These are phyloP conservation scores for Mucuna pruriens DNA, from an alignment of 306 rosid species.

Conservation along the genomic window DNA sequence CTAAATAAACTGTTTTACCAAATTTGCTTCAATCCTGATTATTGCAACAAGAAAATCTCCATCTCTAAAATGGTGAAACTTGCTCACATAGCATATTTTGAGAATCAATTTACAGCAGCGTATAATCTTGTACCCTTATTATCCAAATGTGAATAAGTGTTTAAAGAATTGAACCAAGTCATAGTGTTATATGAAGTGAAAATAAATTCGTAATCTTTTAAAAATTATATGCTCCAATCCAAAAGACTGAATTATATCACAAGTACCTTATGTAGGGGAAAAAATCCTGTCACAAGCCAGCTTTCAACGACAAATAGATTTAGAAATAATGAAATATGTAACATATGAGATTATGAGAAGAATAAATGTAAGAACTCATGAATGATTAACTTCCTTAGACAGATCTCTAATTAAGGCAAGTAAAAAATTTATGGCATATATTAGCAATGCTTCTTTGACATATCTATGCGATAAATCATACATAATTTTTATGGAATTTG, in stretches of 20 bases:
- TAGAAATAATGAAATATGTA: not conserved
- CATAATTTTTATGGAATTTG: not conserved
- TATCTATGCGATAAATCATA: not conserved
- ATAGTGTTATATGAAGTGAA: not conserved
- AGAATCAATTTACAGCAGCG: not conserved
- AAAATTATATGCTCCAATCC: not conserved
- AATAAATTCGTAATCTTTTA: not conserved
- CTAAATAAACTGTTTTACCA: slow-evolving; percentile 8
- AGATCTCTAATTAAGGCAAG: not conserved
- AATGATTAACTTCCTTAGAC: not conserved
- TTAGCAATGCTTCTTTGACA: not conserved
- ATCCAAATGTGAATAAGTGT: not conserved
- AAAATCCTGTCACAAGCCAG: not conserved
- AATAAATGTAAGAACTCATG: not conserved
- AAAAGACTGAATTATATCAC: slow-evolving; percentile 7
- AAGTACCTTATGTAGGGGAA: not conserved
- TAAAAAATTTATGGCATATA: not conserved
- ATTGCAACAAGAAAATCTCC: not conserved
- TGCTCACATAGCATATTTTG: slow-evolving; percentile 3
- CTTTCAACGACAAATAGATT: not conserved
- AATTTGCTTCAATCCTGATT: not conserved
- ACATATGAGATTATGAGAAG: not conserved
- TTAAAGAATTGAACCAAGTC: not conserved
- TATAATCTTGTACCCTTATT: not conserved
- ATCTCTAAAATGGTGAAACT: slow-evolving; percentile 12